Evolutionary conservation across 768 basidiomycete species (phyloP).

Genomic region (Pleurotus sapidus): DNA sequence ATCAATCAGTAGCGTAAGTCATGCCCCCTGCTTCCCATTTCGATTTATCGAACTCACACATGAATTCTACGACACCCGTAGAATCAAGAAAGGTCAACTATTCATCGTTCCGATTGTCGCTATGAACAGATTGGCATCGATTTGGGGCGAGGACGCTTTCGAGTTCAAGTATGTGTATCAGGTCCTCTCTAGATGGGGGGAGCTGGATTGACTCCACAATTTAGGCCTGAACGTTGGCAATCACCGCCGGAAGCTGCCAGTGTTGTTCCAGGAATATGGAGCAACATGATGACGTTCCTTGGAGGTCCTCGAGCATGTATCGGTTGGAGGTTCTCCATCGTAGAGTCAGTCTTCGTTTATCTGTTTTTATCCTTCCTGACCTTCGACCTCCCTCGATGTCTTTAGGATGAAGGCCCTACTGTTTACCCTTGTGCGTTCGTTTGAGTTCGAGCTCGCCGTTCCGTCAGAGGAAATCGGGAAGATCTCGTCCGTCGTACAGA

Average conservation of each 20-base stretch:
- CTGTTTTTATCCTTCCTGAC: not conserved
- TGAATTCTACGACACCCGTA: constrained; percentile 10
- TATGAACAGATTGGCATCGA: constrained; percentile 45
- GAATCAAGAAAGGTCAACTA: constrained; percentile 42
- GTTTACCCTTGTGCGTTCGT: constrained; percentile 39
- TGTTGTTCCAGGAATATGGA: constrained; percentile 57
- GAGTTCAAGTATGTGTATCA: constrained; percentile 51
- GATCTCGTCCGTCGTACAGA: constrained; percentile 1
- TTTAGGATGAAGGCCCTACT: constrained; percentile 36
- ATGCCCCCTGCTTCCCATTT: constrained; percentile 6
- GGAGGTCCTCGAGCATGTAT: constrained; percentile 68
- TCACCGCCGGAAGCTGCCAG: constrained; percentile 38
- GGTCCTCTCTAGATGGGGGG: not conserved
- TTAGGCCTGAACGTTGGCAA: constrained; percentile 68
- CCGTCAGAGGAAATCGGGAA: constrained; percentile 15
- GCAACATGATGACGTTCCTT: constrained; percentile 57
- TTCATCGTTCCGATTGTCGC: constrained; percentile 48
- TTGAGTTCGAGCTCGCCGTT: constrained; percentile 50
- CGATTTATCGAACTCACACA: not conserved
- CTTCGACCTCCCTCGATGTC: not conserved
- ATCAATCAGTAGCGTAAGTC: constrained; percentile 33
- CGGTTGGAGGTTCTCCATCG: constrained; percentile 61
- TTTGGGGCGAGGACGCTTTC: constrained; percentile 66
- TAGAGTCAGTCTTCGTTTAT: constrained; percentile 40
- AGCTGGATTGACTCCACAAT: constrained; percentile 5